Conservation (phyloP, 1,139 yeast species). For the Suhomyces kunorum region DNA sequence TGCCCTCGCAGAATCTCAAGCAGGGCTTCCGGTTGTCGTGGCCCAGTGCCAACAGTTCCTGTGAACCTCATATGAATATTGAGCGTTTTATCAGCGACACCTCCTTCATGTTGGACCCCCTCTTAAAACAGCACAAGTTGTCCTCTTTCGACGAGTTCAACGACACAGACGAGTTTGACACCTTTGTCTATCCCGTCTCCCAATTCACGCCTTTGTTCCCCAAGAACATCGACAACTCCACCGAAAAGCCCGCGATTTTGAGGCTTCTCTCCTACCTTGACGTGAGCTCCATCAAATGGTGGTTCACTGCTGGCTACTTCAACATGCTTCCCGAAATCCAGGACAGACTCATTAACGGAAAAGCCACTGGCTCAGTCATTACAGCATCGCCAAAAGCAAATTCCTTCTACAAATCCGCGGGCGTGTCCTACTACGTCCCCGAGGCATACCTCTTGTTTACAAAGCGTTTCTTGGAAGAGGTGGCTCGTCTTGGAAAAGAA, state of each 20-base stretch:
- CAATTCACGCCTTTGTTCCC: slow-evolving; percentile 82
- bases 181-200: slow-evolving; percentile 88
- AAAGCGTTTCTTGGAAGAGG: slow-evolving; percentile 61
- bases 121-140: slow-evolving; percentile 49
- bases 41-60: slow-evolving; percentile 73
- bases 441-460: slow-evolving; percentile 84
- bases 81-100: slow-evolving; percentile 61
- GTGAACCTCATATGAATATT: slow-evolving; percentile 68
- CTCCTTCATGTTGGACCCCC: slow-evolving; percentile 55
- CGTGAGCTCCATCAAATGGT: slow-evolving; percentile 64
- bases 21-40: slow-evolving; percentile 64
- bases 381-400: slow-evolving; percentile 94
- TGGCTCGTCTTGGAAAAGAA: slow-evolving; percentile 46
- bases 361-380: slow-evolving; percentile 69
- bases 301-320: slow-evolving; percentile 95
- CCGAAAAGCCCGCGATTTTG: slow-evolving; percentile 75
- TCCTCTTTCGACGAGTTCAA: slow-evolving; percentile 37
- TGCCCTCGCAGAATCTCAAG: slow-evolving; percentile 38
- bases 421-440: slow-evolving; percentile 81
- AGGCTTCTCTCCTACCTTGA: slow-evolving; percentile 61
- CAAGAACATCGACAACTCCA: slow-evolving; percentile 59
- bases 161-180: slow-evolving; percentile 43
- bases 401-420: slow-evolving; percentile 84
- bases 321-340: slow-evolving; percentile 81
- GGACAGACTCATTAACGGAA: slow-evolving; percentile 57